Percentiles rank a stretch among this genome's conserved stretches.
Evolutionary conservation across 768 basidiomycete species (phyloP).

Genomic region (Kwoniella mangroviensis): DNA sequence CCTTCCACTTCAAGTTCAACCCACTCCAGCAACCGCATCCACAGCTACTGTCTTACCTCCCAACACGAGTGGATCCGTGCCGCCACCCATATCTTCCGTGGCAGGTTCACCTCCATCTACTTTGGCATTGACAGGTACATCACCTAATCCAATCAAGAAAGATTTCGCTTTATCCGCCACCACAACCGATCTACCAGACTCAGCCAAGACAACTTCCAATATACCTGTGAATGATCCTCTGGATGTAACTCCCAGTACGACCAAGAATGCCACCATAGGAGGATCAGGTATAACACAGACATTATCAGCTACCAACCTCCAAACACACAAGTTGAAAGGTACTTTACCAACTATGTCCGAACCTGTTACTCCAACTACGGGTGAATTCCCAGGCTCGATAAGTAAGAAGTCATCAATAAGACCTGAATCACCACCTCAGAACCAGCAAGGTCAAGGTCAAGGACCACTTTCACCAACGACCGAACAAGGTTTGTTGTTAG

Average conservation of each 20-base stretch:
- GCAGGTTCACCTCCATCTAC: conserved; percentile 41
- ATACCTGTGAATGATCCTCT: conserved; percentile 45
- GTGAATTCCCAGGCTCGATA: conserved; percentile 46
- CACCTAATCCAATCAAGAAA: conserved; percentile 36
- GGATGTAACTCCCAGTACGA: conserved; percentile 60
- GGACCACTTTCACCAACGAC: conserved; percentile 39
- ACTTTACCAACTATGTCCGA: conserved; percentile 19
- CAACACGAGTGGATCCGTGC: conserved; percentile 26
- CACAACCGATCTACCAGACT: conserved; percentile 29
- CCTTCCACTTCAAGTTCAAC: conserved; percentile 71
- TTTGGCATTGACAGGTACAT: conserved; percentile 21
- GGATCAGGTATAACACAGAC: conserved; percentile 20
- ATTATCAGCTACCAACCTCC: conserved; percentile 37
- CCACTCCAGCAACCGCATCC: conserved; percentile 28
- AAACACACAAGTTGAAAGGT: conserved; percentile 21
- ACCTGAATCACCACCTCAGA: conserved; percentile 63
- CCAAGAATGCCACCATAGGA: background rate
- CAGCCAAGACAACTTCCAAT: conserved; percentile 9
- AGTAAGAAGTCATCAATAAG: conserved; percentile 59
- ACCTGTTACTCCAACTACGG: conserved; percentile 51
- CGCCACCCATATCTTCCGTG: conserved; percentile 34
- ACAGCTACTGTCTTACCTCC: conserved; percentile 15
- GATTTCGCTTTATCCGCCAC: conserved; percentile 23
- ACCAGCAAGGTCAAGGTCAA: conserved; percentile 39
- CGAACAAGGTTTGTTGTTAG: conserved; percentile 8